phyloP scores from a whole-genome alignment of 1,284 basidiomycete species.

The Ustilago lituana region DNA sequence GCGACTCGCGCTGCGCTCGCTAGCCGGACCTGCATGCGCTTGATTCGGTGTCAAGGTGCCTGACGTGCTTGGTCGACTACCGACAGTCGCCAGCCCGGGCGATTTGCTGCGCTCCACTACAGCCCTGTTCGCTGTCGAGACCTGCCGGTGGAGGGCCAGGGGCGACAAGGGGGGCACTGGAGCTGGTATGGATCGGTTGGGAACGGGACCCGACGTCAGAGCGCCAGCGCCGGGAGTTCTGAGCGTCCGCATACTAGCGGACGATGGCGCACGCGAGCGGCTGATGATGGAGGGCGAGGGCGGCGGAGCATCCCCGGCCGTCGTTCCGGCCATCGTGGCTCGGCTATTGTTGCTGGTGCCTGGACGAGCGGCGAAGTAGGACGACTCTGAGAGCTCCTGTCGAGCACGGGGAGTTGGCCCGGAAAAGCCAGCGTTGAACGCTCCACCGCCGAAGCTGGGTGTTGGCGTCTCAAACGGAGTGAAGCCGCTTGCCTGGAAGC shows the following conservation, averaged over 20 bases:
- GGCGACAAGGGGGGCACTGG: slow-evolving; percentile 34
- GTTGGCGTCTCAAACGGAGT: slow-evolving; percentile 57
- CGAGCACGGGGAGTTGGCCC: slow-evolving; percentile 42
- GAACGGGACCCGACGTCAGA: slow-evolving; percentile 31
- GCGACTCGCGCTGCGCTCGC: slow-evolving; percentile 19
- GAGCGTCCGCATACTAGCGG: slow-evolving; percentile 45
- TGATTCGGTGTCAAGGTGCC: slow-evolving; percentile 29
- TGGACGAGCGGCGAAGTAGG: slow-evolving; percentile 55
- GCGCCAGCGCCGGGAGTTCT: slow-evolving; percentile 33
- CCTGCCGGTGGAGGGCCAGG: slow-evolving; percentile 32
- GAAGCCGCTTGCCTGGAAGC: slow-evolving; percentile 43
- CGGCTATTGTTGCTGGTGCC: slow-evolving; percentile 30
- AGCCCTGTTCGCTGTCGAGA: slow-evolving; percentile 9
- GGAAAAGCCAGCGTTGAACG: slow-evolving; percentile 6
- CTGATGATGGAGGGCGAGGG: slow-evolving; percentile 64
- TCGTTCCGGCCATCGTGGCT: slow-evolving; percentile 13
- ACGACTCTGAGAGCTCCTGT: slow-evolving; percentile 50
- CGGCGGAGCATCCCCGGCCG: slow-evolving; percentile 50
- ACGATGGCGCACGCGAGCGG: slow-evolving; percentile 56
- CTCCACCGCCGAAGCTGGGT: slow-evolving; percentile 20
- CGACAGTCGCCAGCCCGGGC: slow-evolving; percentile 9
- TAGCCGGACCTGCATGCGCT: slow-evolving; percentile 5
- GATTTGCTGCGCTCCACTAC: slow-evolving; percentile 29
- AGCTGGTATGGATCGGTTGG: slow-evolving; percentile 39
- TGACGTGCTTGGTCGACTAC: slow-evolving; percentile 37